phyloP scores from a whole-genome alignment of 1,284 basidiomycete species.

The Melanopsichium pennsylvanicum region DNA sequence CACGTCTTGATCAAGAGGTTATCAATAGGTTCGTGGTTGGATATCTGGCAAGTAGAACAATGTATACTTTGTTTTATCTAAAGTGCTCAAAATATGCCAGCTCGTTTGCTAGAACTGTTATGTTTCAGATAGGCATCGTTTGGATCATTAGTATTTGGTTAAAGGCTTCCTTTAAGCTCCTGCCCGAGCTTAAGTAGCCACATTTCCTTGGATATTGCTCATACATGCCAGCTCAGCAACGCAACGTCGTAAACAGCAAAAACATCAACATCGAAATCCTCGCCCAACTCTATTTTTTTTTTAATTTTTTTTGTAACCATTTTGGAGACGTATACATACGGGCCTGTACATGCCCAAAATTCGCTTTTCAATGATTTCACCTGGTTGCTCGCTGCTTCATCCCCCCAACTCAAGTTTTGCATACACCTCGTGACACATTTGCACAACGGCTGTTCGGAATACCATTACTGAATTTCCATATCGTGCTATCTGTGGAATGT shows the following conservation, averaged over 20 bases:
- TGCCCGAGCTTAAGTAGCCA: constrained; percentile 17
- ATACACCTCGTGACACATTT: too few species aligned
- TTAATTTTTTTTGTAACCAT: too few species aligned
- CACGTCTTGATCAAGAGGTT: background rate
- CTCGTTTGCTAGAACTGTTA: constrained; percentile 37
- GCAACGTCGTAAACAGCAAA: background rate
- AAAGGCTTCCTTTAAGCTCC: constrained; percentile 14
- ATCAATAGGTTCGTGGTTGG: constrained; percentile 38
- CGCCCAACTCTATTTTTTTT: too few species aligned
- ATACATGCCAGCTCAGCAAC: too few species aligned
- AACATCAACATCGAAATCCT: background rate
- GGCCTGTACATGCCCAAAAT: too few species aligned
- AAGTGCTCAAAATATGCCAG: constrained; percentile 11
- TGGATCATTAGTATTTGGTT: constrained; percentile 33
- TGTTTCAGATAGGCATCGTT: constrained; percentile 39
- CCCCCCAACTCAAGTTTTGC: too few species aligned
- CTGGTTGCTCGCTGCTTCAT: too few species aligned
- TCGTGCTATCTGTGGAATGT: too few species aligned
- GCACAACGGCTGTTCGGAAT: too few species aligned
- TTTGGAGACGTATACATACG: too few species aligned
- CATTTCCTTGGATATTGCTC: too few species aligned
- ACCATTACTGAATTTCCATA: background rate
- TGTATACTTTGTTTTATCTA: constrained; percentile 34
- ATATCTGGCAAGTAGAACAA: constrained; percentile 11
- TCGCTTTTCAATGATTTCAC: too few species aligned